phyloP scores from a whole-genome alignment of 2,329 filamentous ascomycete species.

The Clarireedia paspali region DNA sequence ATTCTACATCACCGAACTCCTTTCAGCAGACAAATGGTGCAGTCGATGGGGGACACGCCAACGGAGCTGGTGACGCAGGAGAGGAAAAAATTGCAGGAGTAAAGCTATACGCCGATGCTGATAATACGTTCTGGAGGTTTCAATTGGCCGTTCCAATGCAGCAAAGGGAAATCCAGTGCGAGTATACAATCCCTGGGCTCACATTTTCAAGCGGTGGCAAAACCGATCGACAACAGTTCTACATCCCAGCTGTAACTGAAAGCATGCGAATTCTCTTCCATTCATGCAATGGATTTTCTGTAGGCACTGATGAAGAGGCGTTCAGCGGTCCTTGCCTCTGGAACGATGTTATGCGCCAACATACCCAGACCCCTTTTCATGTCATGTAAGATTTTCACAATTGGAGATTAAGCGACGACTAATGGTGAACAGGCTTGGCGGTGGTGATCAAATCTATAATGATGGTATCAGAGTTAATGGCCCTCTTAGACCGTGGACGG shows the following conservation, averaged over 20 bases:
- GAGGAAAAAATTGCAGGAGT: constrained; percentile 40
- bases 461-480: constrained; percentile 83
- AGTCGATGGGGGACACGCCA: neutral
- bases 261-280: constrained; percentile 99
- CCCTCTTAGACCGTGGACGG: constrained; percentile 74
- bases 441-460: constrained; percentile 95
- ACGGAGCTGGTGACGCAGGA: constrained; percentile 9
- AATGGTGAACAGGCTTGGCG: constrained; percentile 59
- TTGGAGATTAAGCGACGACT: neutral
- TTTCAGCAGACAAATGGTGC: neutral
- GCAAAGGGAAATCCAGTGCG: constrained; percentile 63
- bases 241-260: constrained; percentile 72
- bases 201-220: constrained; percentile 50
- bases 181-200: constrained; percentile 65
- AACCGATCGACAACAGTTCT: constrained; percentile 62
- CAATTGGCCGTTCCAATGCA: constrained; percentile 71
- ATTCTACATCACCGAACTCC: constrained; percentile 23
- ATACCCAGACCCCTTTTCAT: constrained; percentile 77
- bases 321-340: constrained; percentile 90
- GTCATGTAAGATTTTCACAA: constrained; percentile 64
- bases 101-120: constrained; percentile 56
- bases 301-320: constrained; percentile 74
- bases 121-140: constrained; percentile 90
- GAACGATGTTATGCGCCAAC: constrained; percentile 84
- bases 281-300: constrained; percentile 93